Percentiles rank a stretch among this genome's conserved stretches.
Evolutionary conservation across 306 rosid genomes (phyloP).

Genomic region (Dryas alaskensis): DNA sequence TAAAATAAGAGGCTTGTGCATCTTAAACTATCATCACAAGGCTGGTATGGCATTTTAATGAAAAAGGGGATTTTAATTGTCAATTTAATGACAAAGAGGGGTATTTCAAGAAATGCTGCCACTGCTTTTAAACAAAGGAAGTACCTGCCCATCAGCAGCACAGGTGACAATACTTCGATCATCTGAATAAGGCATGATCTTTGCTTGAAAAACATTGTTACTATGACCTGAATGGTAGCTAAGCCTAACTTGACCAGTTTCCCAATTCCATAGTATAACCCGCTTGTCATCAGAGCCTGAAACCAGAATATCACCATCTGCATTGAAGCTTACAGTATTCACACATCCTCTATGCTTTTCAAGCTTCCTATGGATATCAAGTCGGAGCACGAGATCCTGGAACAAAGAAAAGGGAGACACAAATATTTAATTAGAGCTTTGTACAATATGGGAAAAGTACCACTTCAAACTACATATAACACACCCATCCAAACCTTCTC

Average conservation of each 20-base stretch:
- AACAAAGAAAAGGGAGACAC: neutral
- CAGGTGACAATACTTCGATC: slow-evolving; percentile 77
- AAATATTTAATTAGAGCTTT: neutral
- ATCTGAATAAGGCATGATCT: slow-evolving; percentile 68
- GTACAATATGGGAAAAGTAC: neutral
- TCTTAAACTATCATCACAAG: neutral
- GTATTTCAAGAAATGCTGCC: neutral
- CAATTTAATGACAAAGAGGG: neutral
- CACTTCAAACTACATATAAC: neutral
- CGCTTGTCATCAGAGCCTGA: slow-evolving; percentile 84
- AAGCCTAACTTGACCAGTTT: slow-evolving; percentile 46
- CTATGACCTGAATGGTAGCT: slow-evolving; percentile 65
- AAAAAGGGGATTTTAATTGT: neutral
- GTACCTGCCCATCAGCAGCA: slow-evolving; percentile 95
- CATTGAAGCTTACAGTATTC: slow-evolving; percentile 77
- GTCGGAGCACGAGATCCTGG: slow-evolving; percentile 80
- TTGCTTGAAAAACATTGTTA: slow-evolving; percentile 80
- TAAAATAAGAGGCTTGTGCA: neutral
- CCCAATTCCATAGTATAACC: slow-evolving; percentile 87
- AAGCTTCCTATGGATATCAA: slow-evolving; percentile 57
- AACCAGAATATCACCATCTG: slow-evolving; percentile 64
- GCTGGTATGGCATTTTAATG: neutral
- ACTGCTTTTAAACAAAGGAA: slow-evolving; percentile 5
- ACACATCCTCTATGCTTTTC: slow-evolving; percentile 81
- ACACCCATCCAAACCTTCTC: neutral